Conservation (phyloP, 371 early-diverging fungal genomes). For the Circinella minor region DNA sequence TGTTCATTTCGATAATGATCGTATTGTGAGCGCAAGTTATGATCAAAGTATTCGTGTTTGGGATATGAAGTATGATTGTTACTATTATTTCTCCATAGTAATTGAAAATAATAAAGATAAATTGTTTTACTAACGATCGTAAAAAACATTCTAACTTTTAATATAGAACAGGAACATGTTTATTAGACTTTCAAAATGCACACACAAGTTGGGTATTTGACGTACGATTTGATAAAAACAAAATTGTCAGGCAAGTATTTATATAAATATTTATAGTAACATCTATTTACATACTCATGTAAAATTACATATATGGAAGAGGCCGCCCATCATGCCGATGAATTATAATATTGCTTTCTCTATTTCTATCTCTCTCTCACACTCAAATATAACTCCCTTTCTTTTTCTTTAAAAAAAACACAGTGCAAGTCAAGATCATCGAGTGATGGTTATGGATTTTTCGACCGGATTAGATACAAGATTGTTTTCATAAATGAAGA, state of each 20-base stretch:
- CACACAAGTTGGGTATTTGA: constrained; percentile 95
- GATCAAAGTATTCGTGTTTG: constrained; percentile 97
- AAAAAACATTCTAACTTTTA: not conserved
- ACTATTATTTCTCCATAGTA: not conserved
- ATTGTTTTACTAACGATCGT: not conserved
- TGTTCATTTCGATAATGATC: constrained; percentile 70
- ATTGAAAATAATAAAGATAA: too few species aligned
- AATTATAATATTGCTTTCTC: too few species aligned
- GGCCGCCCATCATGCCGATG: not conserved
- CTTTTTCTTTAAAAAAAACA: too few species aligned
- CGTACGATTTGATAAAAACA: constrained; percentile 82
- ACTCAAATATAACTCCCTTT: constrained; percentile 7
- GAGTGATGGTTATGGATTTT: constrained; percentile 87
- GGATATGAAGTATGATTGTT: constrained; percentile 63
- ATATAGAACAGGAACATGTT: constrained; percentile 39
- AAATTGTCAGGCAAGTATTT: constrained; percentile 71
- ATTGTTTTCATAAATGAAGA: constrained; percentile 20
- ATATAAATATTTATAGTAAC: not conserved
- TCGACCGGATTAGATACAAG: constrained; percentile 58
- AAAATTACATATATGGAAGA: too few species aligned
- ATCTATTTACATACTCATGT: not conserved
- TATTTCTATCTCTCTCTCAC: not conserved
- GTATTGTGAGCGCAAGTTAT: constrained; percentile 67
- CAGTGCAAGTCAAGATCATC: constrained; percentile 79
- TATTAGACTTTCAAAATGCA: constrained; percentile 72